phyloP scores from a whole-genome alignment of 1,139 yeast species.

The Candida tetrigidarum region DNA sequence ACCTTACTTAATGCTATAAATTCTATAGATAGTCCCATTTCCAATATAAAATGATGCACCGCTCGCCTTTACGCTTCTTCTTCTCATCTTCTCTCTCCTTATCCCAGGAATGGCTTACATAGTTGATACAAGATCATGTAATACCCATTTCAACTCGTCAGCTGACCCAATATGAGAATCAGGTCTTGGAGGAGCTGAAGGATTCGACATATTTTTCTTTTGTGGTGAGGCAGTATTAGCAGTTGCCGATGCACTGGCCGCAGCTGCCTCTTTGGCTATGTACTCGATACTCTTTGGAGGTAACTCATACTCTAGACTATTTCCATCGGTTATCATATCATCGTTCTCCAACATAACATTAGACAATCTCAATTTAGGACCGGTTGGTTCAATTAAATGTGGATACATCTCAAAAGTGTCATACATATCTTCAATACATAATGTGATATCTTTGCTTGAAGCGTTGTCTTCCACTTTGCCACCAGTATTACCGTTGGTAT shows the following conservation, averaged over 20 bases:
- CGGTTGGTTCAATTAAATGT: conserved; percentile 68
- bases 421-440: conserved; percentile 68
- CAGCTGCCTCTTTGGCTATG: conserved; percentile 8
- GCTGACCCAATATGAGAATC: conserved; percentile 57
- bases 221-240: not conserved
- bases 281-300: conserved; percentile 30
- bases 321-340: conserved; percentile 37
- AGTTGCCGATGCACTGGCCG: not conserved
- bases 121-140: conserved; percentile 56
- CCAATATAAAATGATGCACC: conserved; percentile 1
- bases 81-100: too few relatives aligned
- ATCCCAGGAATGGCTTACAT: too few relatives aligned
- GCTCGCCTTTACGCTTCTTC: too few relatives aligned
- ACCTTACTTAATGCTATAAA: conserved; percentile 20
- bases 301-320: conserved; percentile 46
- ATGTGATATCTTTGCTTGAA: conserved; percentile 33
- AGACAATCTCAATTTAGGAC: conserved; percentile 57
- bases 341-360: conserved; percentile 63
- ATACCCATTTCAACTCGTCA: conserved; percentile 72
- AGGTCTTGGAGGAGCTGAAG: conserved; percentile 15
- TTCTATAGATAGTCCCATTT: conserved; percentile 20
- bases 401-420: conserved; percentile 69
- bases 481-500: not conserved
- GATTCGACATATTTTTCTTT: conserved; percentile 1
- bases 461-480: conserved; percentile 13